A percentile compares a stretch with the other conserved stretches of the same genome.
These are phyloP conservation scores for Zygoascus flipseniorum DNA, from an alignment of 805 yeast genomes.

Conservation along the genomic window DNA sequence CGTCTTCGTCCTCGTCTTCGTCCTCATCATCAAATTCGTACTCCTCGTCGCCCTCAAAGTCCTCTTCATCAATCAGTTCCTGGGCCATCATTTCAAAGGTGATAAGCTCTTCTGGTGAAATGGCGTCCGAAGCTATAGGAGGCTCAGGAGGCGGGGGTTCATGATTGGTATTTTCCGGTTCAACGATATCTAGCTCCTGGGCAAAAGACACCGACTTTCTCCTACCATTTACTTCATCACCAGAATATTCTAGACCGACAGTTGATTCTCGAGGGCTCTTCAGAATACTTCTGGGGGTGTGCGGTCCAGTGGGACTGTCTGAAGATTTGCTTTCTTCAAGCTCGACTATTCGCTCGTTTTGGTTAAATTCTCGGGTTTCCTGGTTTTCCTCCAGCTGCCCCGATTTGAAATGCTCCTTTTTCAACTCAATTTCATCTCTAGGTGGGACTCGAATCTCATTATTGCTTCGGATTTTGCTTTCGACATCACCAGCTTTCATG, in stretches of 20 bases:
- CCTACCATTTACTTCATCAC: neutral
- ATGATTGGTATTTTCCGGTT: neutral
- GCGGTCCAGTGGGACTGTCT: neutral
- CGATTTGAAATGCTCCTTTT: neutral
- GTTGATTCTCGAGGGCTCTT: neutral
- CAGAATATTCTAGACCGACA: neutral
- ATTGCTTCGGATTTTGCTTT: too few species aligned
- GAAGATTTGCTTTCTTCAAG: neutral
- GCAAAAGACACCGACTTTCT: constrained; percentile 2
- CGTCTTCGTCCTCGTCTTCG: constrained; percentile 40
- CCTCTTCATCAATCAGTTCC: constrained; percentile 16
- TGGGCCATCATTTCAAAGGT: constrained; percentile 22
- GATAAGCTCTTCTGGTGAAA: constrained; percentile 20
- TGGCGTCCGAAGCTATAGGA: neutral
- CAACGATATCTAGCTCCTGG: neutral
- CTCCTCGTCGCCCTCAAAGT: constrained; percentile 23
- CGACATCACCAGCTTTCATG: neutral
- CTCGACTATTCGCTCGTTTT: neutral
- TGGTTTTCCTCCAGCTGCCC: neutral
- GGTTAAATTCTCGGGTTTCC: neutral
- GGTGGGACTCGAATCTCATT: neutral
- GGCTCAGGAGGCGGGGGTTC: neutral
- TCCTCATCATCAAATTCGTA: constrained; percentile 40
- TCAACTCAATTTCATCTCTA: neutral
- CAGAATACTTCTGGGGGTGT: neutral